Conservation (phyloP, 345 rosid species). For the Raphanus raphanistrum region DNA sequence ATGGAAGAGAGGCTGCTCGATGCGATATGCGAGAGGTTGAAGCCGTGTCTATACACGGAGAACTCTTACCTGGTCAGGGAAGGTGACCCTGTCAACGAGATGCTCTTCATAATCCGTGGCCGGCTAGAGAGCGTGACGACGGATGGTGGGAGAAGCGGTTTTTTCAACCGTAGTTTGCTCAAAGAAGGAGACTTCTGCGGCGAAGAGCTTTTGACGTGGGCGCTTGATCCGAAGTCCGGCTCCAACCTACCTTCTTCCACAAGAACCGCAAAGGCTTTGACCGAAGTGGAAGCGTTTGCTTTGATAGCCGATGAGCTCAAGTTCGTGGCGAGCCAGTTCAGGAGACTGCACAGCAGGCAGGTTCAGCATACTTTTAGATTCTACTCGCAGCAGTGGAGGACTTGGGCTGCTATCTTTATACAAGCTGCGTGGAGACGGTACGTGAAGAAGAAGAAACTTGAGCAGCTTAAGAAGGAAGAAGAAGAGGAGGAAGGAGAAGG, state of each 20-base stretch:
- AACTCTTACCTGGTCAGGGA: slow-evolving; percentile 77
- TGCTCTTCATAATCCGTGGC: slow-evolving; percentile 97
- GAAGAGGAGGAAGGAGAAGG: slow-evolving; percentile 76
- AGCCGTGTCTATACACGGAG: slow-evolving; percentile 84
- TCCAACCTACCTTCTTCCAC: slow-evolving; percentile 96
- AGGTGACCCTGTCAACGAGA: slow-evolving; percentile 96
- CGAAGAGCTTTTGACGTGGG: slow-evolving; percentile 96
- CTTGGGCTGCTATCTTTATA: slow-evolving; percentile 98
- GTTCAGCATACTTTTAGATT: slow-evolving; percentile 97
- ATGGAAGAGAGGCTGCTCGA: slow-evolving; percentile 96
- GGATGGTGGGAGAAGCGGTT: slow-evolving; percentile 95
- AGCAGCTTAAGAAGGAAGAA: slow-evolving; percentile 70
- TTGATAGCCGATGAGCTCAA: slow-evolving; percentile 85
- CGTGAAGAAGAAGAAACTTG: slow-evolving; percentile 75
- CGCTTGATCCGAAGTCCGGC: slow-evolving; percentile 88
- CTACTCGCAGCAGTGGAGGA: slow-evolving; percentile 97
- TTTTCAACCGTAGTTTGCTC: slow-evolving; percentile 76
- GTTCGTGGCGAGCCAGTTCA: slow-evolving; percentile 91
- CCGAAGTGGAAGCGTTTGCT: slow-evolving; percentile 93
- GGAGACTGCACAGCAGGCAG: slow-evolving; percentile 92
- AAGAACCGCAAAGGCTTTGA: slow-evolving; percentile 80
- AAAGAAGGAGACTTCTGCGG: slow-evolving; percentile 97
- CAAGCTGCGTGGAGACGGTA: slow-evolving; percentile 97
- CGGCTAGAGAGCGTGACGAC: slow-evolving; percentile 94
- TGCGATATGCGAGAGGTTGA: slow-evolving; percentile 92